Percentiles rank a stretch among this genome's conserved stretches.
Evolutionary conservation across 2,329 filamentous ascomycete genomes (phyloP).

Genomic region (Aspergillus sp.): DNA sequence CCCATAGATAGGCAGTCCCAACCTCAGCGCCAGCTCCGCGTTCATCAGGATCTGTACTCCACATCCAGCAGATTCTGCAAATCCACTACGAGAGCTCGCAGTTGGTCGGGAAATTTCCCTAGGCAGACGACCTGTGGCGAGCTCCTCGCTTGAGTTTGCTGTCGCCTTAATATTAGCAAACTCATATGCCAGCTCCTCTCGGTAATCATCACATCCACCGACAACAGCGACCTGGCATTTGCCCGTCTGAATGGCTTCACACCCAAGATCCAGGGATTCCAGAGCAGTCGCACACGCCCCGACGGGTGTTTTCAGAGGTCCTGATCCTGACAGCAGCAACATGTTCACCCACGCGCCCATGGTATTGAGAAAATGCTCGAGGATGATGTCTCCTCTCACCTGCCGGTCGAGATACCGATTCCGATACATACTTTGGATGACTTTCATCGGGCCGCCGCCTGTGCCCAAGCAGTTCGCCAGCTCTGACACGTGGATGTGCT

Average conservation of each 20-base stretch:
- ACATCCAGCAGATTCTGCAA: conserved; percentile 97
- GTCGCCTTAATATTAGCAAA: conserved; percentile 99
- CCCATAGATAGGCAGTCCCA: conserved; percentile 66
- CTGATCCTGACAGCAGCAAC: conserved; percentile 90
- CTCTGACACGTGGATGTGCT: conserved; percentile 95
- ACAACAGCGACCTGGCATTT: conserved; percentile 95
- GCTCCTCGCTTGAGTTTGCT: conserved; percentile 91
- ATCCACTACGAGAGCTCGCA: conserved; percentile 89
- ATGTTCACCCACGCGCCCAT: conserved; percentile 99
- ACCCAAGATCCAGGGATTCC: conserved; percentile 92
- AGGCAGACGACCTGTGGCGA: conserved; percentile 86
- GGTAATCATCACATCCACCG: conserved; percentile 96
- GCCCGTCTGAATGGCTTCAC: conserved; percentile 94
- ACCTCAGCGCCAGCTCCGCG: conserved; percentile 9
- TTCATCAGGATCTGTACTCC: conserved; percentile 76
- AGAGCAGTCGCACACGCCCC: conserved; percentile 94
- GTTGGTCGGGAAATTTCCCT: conserved; percentile 95
- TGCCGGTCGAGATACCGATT: conserved; percentile 78
- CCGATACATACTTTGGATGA: conserved; percentile 93
- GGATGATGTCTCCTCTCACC: conserved; percentile 69
- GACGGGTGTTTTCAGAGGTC: conserved; percentile 95
- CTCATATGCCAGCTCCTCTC: conserved; percentile 95
- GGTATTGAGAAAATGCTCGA: conserved; percentile 99
- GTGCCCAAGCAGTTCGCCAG: conserved; percentile 96
- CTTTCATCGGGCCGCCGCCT: conserved; percentile 87